These are phyloP conservation scores for Boletus rubescentipes DNA, from an alignment of 768 basidiomycete genomes.

Conservation along the genomic window DNA sequence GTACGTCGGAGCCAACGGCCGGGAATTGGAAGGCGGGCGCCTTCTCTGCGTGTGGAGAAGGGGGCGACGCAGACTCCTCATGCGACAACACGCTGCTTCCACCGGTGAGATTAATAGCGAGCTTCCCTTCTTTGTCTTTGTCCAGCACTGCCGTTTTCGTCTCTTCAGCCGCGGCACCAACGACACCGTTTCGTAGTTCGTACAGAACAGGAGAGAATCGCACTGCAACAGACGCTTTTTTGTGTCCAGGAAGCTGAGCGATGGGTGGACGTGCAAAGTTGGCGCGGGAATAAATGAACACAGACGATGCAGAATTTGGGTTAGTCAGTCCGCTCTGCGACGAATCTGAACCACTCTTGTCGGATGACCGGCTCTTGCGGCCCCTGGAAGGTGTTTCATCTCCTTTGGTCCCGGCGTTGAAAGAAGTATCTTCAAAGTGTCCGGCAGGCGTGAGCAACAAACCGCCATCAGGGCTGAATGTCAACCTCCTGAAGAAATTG, in stretches of 20 bases:
- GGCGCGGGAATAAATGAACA: constrained; percentile 94
- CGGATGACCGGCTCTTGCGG: constrained; percentile 52
- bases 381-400: constrained; percentile 52
- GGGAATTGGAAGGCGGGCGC: constrained; percentile 4
- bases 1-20: constrained; percentile 7
- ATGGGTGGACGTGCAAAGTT: constrained; percentile 93
- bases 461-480: constrained; percentile 94
- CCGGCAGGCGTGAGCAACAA: constrained; percentile 94
- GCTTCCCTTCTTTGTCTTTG: constrained; percentile 56
- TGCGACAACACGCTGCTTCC: constrained; percentile 8
- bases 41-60: constrained; percentile 22
- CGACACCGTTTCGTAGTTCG: constrained; percentile 71
- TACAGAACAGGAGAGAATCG: constrained; percentile 92
- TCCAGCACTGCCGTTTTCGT: constrained; percentile 64
- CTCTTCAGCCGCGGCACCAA: constrained; percentile 36
- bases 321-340: constrained; percentile 31
- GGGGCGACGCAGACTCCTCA: constrained; percentile 8
- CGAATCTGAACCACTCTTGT: constrained; percentile 30
- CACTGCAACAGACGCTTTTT: constrained; percentile 93
- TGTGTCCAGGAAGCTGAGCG: constrained; percentile 94
- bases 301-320: constrained; percentile 52
- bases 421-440: constrained; percentile 91
- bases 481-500: constrained; percentile 92
- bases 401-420: constrained; percentile 33
- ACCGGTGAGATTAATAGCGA: constrained; percentile 63